Base-by-base conservation (phyloP, 2,329 filamentous ascomycete species). In the Thyridium curvatum region DNA sequence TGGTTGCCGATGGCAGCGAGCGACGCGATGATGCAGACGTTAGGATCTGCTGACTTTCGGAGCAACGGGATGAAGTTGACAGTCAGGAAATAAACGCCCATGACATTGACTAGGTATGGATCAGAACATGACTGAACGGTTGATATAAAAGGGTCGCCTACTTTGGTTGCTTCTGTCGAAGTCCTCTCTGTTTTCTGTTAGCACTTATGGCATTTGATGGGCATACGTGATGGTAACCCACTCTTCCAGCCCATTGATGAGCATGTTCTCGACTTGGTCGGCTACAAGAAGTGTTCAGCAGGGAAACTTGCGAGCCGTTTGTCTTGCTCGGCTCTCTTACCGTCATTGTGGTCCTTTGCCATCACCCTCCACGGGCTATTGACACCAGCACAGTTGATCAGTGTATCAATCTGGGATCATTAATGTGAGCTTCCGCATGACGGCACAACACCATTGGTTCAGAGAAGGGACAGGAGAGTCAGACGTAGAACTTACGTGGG, bases 341-440 rank as follows among this genome's bases (percentile, higher is more conserved):
- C 34, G 38, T 48, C 32, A 16, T 46, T 46, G 32, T 46, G 39
- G 26, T 49, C 45, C 7, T 38, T 39, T 7, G 48, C 42, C 18
- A 29, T 34, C 15, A 48, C 38, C 29, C 46, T 41, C 45, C 46
- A 51, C 7, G 47, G 43, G 33, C 42, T 48, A 34, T 47, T 50
- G 4, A 55, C 44, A 7, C 52, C 52, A 8, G 52, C 52, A 38
- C 49, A 51, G 37, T 54, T 53, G 38, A 55, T 42, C 7, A 55
- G 45, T 1, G 50, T 53, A 32, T 54, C 52, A 18, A 55, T 40
- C 46, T 50, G 17, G n/a, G n/a, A n/a, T n/a, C n/a, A n/a, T n/a
- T n/a, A n/a, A n/a, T n/a, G n/a, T n/a, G n/a, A n/a, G n/a, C n/a
- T n/a, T n/a, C n/a, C n/a, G n/a, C n/a, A n/a, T n/a, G n/a, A n/a